Conservation (phyloP, 2,329 filamentous ascomycete species). For the Aspergillus latus region DNA sequence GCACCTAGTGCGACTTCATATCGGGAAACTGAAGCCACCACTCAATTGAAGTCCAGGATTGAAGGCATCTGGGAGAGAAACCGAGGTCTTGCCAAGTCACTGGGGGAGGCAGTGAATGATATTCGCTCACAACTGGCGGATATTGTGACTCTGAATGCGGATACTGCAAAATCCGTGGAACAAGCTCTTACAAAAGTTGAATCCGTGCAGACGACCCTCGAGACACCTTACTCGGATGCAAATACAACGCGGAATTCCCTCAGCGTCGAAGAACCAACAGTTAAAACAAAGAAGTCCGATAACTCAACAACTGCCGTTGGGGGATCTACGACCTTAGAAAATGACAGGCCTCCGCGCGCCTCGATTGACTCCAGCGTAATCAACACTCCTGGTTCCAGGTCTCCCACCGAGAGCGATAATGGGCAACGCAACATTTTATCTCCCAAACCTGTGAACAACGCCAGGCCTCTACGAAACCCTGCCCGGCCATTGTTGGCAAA, state of each 20-base stretch:
- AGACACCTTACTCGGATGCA: constrained; percentile 38
- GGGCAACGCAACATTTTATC: constrained; percentile 7
- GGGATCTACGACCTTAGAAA: constrained; percentile 5
- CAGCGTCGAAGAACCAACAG: constrained; percentile 5
- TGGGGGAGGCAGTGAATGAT: constrained; percentile 44
- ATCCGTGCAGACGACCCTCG: constrained; percentile 46
- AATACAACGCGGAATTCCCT: constrained; percentile 5
- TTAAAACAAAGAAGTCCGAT: constrained; percentile 2
- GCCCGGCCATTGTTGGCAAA: constrained; percentile 46
- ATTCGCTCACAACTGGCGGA: constrained; percentile 38
- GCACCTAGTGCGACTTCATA: constrained; percentile 16
- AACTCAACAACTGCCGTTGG: neutral
- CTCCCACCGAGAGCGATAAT: constrained; percentile 12
- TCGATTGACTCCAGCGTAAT: constrained; percentile 6
- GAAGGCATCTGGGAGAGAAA: constrained; percentile 42
- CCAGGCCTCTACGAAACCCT: constrained; percentile 25
- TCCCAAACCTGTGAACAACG: constrained; percentile 16
- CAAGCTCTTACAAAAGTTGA: constrained; percentile 42
- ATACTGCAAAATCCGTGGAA: constrained; percentile 34
- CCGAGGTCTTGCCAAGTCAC: constrained; percentile 40
- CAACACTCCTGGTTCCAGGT: constrained; percentile 11
- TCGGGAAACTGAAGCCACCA: constrained; percentile 19
- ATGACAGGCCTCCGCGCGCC: constrained; percentile 5
- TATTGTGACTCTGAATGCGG: constrained; percentile 25
- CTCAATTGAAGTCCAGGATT: constrained; percentile 35